These are phyloP conservation scores for Lichtheimia hyalospora DNA, from an alignment of 371 early-diverging fungal genomes.

Conservation along the genomic window DNA sequence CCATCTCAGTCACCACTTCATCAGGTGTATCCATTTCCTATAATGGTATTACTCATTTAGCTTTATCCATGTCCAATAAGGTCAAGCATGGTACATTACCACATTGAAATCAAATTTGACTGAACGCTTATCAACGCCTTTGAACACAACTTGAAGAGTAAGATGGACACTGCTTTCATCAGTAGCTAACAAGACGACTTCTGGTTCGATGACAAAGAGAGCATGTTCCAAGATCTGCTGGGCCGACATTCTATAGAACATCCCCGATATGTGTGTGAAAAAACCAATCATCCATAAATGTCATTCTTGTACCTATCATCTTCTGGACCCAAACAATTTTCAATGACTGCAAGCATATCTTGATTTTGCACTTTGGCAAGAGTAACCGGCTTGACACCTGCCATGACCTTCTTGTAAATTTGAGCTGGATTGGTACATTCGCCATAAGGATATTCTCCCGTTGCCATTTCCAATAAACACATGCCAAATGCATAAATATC, in stretches of 20 bases:
- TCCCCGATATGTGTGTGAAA: neutral
- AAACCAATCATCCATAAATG: too few relatives aligned
- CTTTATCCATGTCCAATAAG: neutral
- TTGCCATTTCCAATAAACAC: slow-evolving; percentile 88
- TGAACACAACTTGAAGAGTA: slow-evolving; percentile 82
- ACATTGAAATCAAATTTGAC: slow-evolving; percentile 91
- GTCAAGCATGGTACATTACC: neutral
- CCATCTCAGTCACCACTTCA: slow-evolving; percentile 91
- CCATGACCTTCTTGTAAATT: slow-evolving; percentile 82
- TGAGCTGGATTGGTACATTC: slow-evolving; percentile 89
- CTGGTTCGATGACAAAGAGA: slow-evolving; percentile 74
- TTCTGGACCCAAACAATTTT: slow-evolving; percentile 70
- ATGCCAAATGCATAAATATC: slow-evolving; percentile 95
- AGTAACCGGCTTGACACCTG: slow-evolving; percentile 77
- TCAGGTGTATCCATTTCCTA: slow-evolving; percentile 88
- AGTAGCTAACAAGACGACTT: slow-evolving; percentile 66
- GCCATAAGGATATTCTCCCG: slow-evolving; percentile 86
- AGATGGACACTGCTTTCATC: slow-evolving; percentile 70
- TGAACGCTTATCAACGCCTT: slow-evolving; percentile 79
- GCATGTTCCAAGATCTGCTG: slow-evolving; percentile 83
- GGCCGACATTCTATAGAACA: slow-evolving; percentile 59
- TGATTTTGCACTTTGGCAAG: slow-evolving; percentile 67
- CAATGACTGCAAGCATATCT: slow-evolving; percentile 74
- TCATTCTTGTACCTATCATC: slow-evolving; percentile 42
- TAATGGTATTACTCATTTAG: neutral